Evolutionary conservation across 163 green algal species (phyloP).

Genomic region (Trebouxiophyceae sp.): DNA sequence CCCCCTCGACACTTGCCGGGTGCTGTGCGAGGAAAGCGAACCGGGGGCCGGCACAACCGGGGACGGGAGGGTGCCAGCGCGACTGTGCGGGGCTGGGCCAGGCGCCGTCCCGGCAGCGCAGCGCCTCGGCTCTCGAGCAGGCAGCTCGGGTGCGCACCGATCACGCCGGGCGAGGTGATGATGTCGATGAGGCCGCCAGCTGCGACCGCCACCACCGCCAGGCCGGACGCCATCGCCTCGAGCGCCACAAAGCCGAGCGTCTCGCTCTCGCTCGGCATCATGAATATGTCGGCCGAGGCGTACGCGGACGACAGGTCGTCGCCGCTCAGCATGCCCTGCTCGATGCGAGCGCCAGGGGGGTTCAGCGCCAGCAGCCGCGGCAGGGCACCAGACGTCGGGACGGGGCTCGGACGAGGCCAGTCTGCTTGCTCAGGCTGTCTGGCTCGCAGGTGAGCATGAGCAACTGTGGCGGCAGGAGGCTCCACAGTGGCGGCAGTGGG

Average conservation of each 20-base stretch:
- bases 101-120: too few relatives aligned
- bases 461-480: too few relatives aligned
- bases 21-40: conserved; percentile 15
- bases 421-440: too few relatives aligned
- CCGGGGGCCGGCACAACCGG: too few relatives aligned
- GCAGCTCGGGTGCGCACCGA: conserved; percentile 15
- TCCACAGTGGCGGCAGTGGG: too few relatives aligned
- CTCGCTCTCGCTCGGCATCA: conserved; percentile 89
- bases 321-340: conserved; percentile 71
- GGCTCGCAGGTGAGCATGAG: too few relatives aligned
- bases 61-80: too few relatives aligned
- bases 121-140: too few relatives aligned
- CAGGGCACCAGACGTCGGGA: too few relatives aligned
- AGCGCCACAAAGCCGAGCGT: conserved; percentile 96
- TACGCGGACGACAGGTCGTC: conserved; percentile 88
- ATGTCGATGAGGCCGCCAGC: conserved; percentile 93
- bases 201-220: conserved; percentile 87
- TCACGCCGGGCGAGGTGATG: conserved; percentile 55
- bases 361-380: too few relatives aligned
- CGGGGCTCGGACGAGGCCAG: too few relatives aligned
- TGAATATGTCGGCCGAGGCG: conserved; percentile 88
- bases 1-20: not conserved
- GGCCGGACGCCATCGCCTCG: conserved; percentile 89
- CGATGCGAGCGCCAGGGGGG: not conserved
- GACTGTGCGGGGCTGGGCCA: too few relatives aligned